These are phyloP conservation scores for Sphenostylis stenocarpa DNA, from an alignment of 306 rosid genomes.

Conservation along the genomic window DNA sequence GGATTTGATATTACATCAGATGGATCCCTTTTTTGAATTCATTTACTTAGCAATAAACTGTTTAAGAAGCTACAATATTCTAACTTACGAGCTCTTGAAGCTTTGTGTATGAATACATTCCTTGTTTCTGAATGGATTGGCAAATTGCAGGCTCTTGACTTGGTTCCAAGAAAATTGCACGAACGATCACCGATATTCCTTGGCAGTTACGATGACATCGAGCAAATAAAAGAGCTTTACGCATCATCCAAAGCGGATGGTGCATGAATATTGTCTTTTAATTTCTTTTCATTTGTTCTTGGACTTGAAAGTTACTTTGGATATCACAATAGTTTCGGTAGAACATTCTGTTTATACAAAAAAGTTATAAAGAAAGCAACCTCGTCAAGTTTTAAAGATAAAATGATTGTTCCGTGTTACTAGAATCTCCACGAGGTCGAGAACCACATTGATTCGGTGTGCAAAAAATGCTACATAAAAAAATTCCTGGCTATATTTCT, in stretches of 20 bases:
- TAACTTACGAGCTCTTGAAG: background rate
- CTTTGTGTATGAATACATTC: background rate
- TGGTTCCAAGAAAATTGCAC: slow-evolving; percentile 70
- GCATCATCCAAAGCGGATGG: slow-evolving; percentile 43
- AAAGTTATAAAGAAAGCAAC: background rate
- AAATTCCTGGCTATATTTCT: too few species aligned
- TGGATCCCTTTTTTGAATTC: too few species aligned
- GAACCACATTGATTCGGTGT: too few species aligned
- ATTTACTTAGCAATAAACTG: background rate
- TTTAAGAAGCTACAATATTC: background rate
- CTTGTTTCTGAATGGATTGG: slow-evolving; percentile 5
- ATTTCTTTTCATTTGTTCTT: background rate
- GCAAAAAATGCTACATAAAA: too few species aligned
- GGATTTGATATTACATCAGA: background rate
- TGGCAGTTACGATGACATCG: slow-evolving; percentile 85
- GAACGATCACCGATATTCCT: slow-evolving; percentile 83
- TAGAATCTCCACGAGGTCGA: too few species aligned
- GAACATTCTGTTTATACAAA: background rate
- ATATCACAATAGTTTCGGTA: background rate
- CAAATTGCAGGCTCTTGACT: slow-evolving; percentile 71
- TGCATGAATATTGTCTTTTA: slow-evolving; percentile 23
- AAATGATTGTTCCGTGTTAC: background rate
- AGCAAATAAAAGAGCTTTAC: slow-evolving; percentile 70
- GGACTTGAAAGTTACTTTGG: background rate
- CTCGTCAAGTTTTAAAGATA: background rate